A percentile compares a stretch with the other conserved stretches of the same genome.
Evolutionary conservation across 2,329 filamentous ascomycete species (phyloP).

Genomic region (Curvularia lunata): DNA sequence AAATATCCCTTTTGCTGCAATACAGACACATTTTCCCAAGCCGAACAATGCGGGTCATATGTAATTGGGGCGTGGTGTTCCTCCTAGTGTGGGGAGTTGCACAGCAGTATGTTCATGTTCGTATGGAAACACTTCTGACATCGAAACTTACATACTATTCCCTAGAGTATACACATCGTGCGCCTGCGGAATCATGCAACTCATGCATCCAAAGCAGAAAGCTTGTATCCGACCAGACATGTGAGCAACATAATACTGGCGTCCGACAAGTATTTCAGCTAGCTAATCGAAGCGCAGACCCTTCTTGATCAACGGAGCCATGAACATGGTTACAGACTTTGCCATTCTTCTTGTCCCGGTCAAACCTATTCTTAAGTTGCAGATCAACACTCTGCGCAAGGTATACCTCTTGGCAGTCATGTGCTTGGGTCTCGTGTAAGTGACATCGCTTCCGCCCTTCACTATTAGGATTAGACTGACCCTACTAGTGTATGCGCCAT

Average conservation of each 20-base stretch:
- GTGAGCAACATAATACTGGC: neutral
- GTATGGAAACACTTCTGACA: neutral
- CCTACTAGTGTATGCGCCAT: neutral
- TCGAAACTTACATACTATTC: neutral
- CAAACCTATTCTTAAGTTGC: neutral
- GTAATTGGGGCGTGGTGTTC: neutral
- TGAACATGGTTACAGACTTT: constrained; percentile 1
- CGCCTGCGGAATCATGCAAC: neutral
- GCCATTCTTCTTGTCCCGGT: neutral
- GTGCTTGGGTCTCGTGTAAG: neutral
- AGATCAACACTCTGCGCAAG: neutral
- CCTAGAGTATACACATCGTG: neutral
- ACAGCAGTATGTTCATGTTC: neutral
- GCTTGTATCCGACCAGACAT: neutral
- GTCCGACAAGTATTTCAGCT: neutral
- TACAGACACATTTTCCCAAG: neutral
- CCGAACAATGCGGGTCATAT: neutral
- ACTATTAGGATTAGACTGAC: neutral
- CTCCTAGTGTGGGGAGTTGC: neutral
- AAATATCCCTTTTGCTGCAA: neutral
- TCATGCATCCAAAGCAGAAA: neutral
- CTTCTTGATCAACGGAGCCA: neutral
- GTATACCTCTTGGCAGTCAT: neutral
- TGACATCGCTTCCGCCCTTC: neutral
- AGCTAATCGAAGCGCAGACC: neutral